These are phyloP conservation scores for Penicillium longicatenatum DNA, from an alignment of 495 filamentous ascomycete species.

Conservation along the genomic window DNA sequence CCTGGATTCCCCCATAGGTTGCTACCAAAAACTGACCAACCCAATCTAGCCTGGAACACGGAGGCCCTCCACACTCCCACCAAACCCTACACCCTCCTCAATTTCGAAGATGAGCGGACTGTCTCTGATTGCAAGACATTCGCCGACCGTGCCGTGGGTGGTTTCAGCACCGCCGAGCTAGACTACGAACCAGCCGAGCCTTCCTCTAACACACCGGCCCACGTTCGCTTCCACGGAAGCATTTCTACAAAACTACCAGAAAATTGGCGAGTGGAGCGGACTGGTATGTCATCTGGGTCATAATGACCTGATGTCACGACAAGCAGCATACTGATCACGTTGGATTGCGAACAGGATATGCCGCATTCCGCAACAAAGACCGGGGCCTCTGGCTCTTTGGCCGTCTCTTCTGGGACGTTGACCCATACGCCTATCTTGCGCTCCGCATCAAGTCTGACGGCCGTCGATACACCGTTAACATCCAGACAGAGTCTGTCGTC, in stretches of 20 bases:
- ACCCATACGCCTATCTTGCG: slow-evolving; percentile 83
- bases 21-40: slow-evolving; percentile 10
- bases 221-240: slow-evolving; percentile 78
- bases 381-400: slow-evolving; percentile 71
- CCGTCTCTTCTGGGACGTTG: slow-evolving; percentile 80
- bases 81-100: slow-evolving; percentile 49
- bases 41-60: slow-evolving; percentile 47
- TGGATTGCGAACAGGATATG: slow-evolving; percentile 68
- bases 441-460: slow-evolving; percentile 91
- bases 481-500: slow-evolving; percentile 91
- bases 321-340: slow-evolving; percentile 22
- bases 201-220: slow-evolving; percentile 49
- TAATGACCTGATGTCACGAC: not conserved
- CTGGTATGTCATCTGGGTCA: slow-evolving; percentile 63
- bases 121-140: slow-evolving; percentile 75
- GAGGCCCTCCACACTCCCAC: slow-evolving; percentile 52
- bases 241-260: slow-evolving; percentile 81
- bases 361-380: slow-evolving; percentile 76
- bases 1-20: not conserved
- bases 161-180: slow-evolving; percentile 72
- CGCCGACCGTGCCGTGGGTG: slow-evolving; percentile 84
- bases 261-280: slow-evolving; percentile 56
- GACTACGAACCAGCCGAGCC: slow-evolving; percentile 61
- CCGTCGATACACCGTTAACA: slow-evolving; percentile 88
- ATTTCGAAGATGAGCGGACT: slow-evolving; percentile 64